Evolutionary conservation across 1,139 yeast species (phyloP), one percentile per base, ranked within the genome.

Genomic region (Debaryomyces singareniensis): DNA sequence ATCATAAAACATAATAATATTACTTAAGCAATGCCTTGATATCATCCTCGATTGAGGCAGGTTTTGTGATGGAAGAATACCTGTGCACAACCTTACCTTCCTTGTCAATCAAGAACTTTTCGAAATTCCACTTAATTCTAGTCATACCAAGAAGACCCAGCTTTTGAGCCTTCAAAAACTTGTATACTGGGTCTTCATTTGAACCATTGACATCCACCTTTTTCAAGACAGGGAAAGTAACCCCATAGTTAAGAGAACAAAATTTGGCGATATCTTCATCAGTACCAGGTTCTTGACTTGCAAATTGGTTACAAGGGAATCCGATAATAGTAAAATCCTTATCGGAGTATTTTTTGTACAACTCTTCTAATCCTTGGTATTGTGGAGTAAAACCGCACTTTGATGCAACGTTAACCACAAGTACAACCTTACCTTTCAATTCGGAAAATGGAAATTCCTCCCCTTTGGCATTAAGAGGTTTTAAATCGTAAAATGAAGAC

Each of bases 111-210:
- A 91, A 47, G 61, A 91, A 91, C 65, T 91, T 91, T 56, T 89
- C 97, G 53, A 89, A 91, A 63, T 91, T 91, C 98, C 97, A 91
- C 54, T 84, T 78, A 45, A 89, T 72, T 18, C 95, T 91, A 37
- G 67, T 69, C 54, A 86, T 78, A 11, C 95, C 95, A 28, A 87
- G 55, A 10, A 72, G 44, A 13, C 93, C 94, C 5, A 43, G 35
- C 25, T 44, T 37, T 25, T 47, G 25, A 5, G 24, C 30, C 36
- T 66, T 67, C 32, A 67, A 45, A 35, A 38, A 61, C 3, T 39
- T 35, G 35, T 52, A 67, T n/a, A 67, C 41, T 4, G 55, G 55
- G 23, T 47, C 39, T 22, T 54, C 53, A 14, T 39, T 33, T 9
- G 43, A 47, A 3, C 71, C 71, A 39, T 67, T 67, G 13, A 66